phyloP scores from a whole-genome alignment of 225 moss, liverwort and hornwort species.

The Physcomitrium patens region DNA sequence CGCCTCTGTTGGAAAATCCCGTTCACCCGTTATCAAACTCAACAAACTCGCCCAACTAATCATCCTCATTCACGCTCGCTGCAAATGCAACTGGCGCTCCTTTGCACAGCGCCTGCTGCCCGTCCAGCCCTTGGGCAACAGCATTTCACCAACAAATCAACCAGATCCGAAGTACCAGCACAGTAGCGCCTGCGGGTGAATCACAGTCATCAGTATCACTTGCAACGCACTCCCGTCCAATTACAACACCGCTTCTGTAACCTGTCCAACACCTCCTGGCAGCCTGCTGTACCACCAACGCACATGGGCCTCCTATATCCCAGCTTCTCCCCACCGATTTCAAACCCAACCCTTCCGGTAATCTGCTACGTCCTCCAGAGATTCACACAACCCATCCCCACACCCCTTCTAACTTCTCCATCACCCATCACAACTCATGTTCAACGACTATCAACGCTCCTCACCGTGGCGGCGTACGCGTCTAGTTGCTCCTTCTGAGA shows the following conservation, averaged over 20 bases:
- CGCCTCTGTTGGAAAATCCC: too few species aligned
- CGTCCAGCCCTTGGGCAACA: slow-evolving; percentile 70
- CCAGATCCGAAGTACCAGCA: slow-evolving; percentile 70
- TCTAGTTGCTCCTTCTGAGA: slow-evolving; percentile 83
- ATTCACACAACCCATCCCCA: too few species aligned
- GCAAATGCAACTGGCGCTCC: slow-evolving; percentile 38
- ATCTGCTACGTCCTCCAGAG: too few species aligned
- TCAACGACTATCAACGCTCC: slow-evolving; percentile 8
- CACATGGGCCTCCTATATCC: not conserved
- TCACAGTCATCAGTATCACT: slow-evolving; percentile 9
- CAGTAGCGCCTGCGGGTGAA: slow-evolving; percentile 58
- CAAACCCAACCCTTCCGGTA: too few species aligned
- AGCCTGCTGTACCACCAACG: not conserved
- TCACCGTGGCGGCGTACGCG: slow-evolving; percentile 94
- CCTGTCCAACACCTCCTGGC: not conserved
- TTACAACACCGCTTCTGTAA: not conserved
- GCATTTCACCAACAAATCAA: slow-evolving; percentile 63
- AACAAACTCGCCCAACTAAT: slow-evolving; percentile 34
- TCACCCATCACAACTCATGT: not conserved
- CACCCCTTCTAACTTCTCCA: too few species aligned
- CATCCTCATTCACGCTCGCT: slow-evolving; percentile 20
- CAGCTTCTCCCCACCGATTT: too few species aligned
- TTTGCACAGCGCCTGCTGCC: slow-evolving; percentile 73
- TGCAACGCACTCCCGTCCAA: not conserved
- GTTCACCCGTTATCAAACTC: slow-evolving; percentile 37